Evolutionary conservation across 768 basidiomycete genomes (phyloP).

Genomic region (Naganishia kalamii): DNA sequence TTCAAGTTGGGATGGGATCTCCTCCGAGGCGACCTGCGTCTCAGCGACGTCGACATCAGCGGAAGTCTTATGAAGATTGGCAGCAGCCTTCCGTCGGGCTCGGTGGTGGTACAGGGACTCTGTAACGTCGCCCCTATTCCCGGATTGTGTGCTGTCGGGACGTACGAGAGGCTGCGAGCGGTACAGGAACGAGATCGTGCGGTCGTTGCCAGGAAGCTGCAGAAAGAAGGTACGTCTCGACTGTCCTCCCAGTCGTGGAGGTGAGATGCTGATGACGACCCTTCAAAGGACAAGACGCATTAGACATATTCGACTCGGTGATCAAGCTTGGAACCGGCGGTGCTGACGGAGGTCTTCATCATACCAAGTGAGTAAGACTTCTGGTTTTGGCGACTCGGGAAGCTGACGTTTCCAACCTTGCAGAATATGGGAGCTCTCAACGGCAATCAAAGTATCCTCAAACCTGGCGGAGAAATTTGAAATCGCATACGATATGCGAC

Average conservation of each 20-base stretch:
- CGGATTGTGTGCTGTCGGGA: background rate
- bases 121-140: background rate
- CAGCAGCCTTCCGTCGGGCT: conserved; percentile 5
- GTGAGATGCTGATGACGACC: background rate
- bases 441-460: conserved; percentile 22
- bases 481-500: conserved; percentile 7
- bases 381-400: background rate
- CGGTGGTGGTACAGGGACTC: background rate
- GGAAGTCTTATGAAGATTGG: background rate
- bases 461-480: conserved; percentile 20
- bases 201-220: conserved; percentile 15
- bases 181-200: conserved; percentile 8
- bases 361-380: conserved; percentile 18
- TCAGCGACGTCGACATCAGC: background rate
- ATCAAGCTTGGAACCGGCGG: conserved; percentile 22
- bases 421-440: conserved; percentile 25
- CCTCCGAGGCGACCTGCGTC: background rate
- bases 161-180: background rate
- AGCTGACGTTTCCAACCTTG: background rate
- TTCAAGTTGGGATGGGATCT: background rate
- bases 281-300: conserved; percentile 13
- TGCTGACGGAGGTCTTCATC: conserved; percentile 22
- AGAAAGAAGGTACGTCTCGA: conserved; percentile 19
- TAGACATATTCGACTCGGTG: conserved; percentile 23
- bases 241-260: too few relatives aligned